A percentile compares a stretch with the other conserved stretches of the same genome.
Evolutionary conservation across 108 stramenopile species (phyloP).

Genomic region (Craspedostauros australis): DNA sequence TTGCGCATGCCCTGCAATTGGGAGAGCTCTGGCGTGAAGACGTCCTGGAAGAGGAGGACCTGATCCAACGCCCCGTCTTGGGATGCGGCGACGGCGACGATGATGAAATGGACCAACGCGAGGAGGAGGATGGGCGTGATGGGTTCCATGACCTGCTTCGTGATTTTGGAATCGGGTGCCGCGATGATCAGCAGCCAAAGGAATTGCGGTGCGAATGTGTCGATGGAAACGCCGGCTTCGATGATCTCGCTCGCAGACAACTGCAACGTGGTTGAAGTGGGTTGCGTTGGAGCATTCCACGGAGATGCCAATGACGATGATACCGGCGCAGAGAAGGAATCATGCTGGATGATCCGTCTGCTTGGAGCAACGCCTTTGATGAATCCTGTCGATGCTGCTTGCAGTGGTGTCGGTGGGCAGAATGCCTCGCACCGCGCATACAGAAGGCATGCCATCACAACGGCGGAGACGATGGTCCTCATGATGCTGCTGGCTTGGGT

Average conservation of each 20-base stretch:
- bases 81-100: conserved; percentile 49
- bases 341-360: too few relatives aligned
- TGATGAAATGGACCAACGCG: conserved; percentile 56
- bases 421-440: too few relatives aligned
- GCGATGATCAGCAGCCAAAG: conserved; percentile 64
- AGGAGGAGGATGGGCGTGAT: too few relatives aligned
- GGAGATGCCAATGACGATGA: too few relatives aligned
- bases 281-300: too few relatives aligned
- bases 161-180: conserved; percentile 37
- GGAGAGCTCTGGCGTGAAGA: conserved; percentile 58
- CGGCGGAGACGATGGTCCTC: too few relatives aligned
- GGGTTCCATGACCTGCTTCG: conserved; percentile 58
- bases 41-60: conserved; percentile 70
- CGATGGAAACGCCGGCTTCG: conserved; percentile 31
- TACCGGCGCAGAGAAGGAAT: too few relatives aligned
- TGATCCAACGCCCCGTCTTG: conserved; percentile 45
- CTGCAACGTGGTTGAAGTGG: background rate
- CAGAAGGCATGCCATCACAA: too few relatives aligned
- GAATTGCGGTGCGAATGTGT: conserved; percentile 64
- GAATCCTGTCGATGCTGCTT: too few relatives aligned
- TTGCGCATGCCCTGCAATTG: conserved; percentile 51
- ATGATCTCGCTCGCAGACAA: background rate
- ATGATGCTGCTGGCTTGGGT: too few relatives aligned
- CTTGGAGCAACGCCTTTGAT: too few relatives aligned
- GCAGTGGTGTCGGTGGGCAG: too few relatives aligned